Evolutionary conservation across 495 filamentous ascomycete genomes (phyloP).

Genomic region (Ramalina intermedia): DNA sequence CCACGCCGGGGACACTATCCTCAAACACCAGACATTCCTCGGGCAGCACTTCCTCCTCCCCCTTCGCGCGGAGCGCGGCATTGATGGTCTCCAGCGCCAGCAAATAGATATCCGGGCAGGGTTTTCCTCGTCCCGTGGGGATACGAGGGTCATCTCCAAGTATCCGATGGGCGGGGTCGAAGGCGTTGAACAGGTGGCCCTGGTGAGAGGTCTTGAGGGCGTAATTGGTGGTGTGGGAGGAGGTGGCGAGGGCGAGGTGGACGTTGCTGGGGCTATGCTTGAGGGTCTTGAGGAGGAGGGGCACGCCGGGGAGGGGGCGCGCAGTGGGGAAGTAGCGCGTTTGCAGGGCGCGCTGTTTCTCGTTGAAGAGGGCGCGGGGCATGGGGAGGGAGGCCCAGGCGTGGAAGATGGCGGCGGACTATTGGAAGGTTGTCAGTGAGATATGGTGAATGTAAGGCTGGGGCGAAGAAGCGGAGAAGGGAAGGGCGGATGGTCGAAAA

Average conservation of each 20-base stretch:
- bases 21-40: slow-evolving; percentile 95
- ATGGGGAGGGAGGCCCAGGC: slow-evolving; percentile 86
- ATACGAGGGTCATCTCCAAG: slow-evolving; percentile 81
- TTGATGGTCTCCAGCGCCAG: slow-evolving; percentile 81
- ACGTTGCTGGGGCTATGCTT: slow-evolving; percentile 34
- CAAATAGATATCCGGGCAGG: slow-evolving; percentile 87
- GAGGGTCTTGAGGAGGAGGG: slow-evolving; percentile 44
- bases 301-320: slow-evolving; percentile 66
- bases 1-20: slow-evolving; percentile 83
- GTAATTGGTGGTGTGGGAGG: slow-evolving; percentile 56
- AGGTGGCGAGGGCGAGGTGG: slow-evolving; percentile 79
- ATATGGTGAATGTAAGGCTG: slow-evolving; percentile 14
- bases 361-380: slow-evolving; percentile 43
- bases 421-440: slow-evolving; percentile 2
- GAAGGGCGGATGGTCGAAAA: slow-evolving; percentile 3
- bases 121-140: slow-evolving; percentile 69
- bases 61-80: slow-evolving; percentile 41
- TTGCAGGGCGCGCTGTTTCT: slow-evolving; percentile 47
- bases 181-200: slow-evolving; percentile 54
- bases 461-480: slow-evolving; percentile 24
- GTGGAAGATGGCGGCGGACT: slow-evolving; percentile 46
- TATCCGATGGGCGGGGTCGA: slow-evolving; percentile 52
- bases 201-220: slow-evolving; percentile 67
- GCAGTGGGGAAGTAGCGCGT: slow-evolving; percentile 53
- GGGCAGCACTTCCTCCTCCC: slow-evolving; percentile 50